Percentiles rank a stretch among this genome's conserved stretches.
phyloP scores from a whole-genome alignment of 306 rosid species.

The Oemleria cerasiformis region DNA sequence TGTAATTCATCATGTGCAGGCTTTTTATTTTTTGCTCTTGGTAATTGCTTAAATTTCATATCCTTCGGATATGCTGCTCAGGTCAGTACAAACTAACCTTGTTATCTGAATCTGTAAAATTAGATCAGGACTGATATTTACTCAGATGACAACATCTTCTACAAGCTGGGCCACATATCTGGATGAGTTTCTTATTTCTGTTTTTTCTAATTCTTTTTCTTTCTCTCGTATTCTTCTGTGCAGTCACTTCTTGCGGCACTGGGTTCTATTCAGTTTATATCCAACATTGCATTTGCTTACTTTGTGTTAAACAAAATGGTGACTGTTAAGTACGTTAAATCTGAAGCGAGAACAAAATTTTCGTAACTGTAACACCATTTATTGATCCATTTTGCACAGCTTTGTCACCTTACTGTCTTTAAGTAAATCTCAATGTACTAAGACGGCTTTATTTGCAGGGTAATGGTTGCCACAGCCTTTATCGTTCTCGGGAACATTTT shows the following conservation, averaged over 20 bases:
- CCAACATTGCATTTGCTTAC: constrained; percentile 95
- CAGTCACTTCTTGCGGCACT: constrained; percentile 99
- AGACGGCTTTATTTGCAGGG: constrained; percentile 50
- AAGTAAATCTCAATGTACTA: constrained; percentile 12
- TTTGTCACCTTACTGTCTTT: constrained; percentile 5
- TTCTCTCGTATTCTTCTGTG: constrained; percentile 20
- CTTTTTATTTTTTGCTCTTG: constrained; percentile 73
- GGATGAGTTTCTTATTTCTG: constrained; percentile 1
- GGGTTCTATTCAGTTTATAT: constrained; percentile 94
- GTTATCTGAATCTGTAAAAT: background rate
- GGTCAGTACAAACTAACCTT: constrained; percentile 40
- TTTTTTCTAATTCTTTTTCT: constrained; percentile 16
- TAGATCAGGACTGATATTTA: background rate
- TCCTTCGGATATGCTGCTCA: constrained; percentile 99
- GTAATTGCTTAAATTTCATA: constrained; percentile 87
- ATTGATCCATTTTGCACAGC: constrained; percentile 2
- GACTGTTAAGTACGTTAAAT: constrained; percentile 77
- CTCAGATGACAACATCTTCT: background rate
- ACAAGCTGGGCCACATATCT: background rate
- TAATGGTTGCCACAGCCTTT: constrained; percentile 90
- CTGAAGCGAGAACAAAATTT: constrained; percentile 31
- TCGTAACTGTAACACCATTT: constrained; percentile 1
- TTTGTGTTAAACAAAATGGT: constrained; percentile 92
- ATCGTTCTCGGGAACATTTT: constrained; percentile 92
- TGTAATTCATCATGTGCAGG: constrained; percentile 49